Evolutionary conservation across 495 filamentous ascomycete species (phyloP).

Genomic region (Penicillium flavigenum): DNA sequence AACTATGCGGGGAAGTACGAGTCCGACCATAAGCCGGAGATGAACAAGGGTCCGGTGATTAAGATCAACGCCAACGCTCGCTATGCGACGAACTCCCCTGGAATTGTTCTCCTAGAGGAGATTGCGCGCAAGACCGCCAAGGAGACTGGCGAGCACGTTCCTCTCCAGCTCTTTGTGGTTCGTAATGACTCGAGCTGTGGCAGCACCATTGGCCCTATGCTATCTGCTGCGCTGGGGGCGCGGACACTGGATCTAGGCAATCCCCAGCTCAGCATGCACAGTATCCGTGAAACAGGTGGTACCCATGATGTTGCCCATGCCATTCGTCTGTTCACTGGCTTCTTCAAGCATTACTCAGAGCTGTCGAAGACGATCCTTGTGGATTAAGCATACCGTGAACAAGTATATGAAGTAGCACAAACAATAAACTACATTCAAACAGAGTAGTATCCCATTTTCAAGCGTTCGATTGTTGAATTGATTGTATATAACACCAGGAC

Average conservation of each 20-base stretch:
- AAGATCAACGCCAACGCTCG: conserved; percentile 98
- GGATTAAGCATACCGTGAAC: conserved; percentile 46
- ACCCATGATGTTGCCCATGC: conserved; percentile 85
- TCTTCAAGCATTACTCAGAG: conserved; percentile 78
- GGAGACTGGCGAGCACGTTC: conserved; percentile 58
- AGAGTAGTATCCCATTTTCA: neutral
- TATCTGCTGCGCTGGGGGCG: conserved; percentile 78
- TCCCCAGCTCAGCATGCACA: conserved; percentile 96
- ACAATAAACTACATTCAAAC: neutral
- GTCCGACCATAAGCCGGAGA: conserved; percentile 80
- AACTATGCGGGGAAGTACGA: conserved; percentile 95
- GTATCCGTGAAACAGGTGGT: conserved; percentile 88
- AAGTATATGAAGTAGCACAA: neutral
- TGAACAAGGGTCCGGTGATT: conserved; percentile 95
- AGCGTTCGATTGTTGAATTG: neutral
- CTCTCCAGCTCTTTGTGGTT: conserved; percentile 93
- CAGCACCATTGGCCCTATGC: conserved; percentile 94
- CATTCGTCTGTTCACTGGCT: conserved; percentile 81
- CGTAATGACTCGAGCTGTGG: conserved; percentile 93
- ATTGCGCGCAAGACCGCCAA: conserved; percentile 63
- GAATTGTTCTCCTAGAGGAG: conserved; percentile 90
- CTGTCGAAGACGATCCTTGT: conserved; percentile 79
- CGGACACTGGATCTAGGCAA: conserved; percentile 93
- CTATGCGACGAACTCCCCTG: conserved; percentile 94
- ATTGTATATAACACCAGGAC: neutral